Evolutionary conservation across 805 yeast genomes (phyloP), one percentile per base, ranked within the genome.

Genomic region (Metschnikowia shivogae): DNA sequence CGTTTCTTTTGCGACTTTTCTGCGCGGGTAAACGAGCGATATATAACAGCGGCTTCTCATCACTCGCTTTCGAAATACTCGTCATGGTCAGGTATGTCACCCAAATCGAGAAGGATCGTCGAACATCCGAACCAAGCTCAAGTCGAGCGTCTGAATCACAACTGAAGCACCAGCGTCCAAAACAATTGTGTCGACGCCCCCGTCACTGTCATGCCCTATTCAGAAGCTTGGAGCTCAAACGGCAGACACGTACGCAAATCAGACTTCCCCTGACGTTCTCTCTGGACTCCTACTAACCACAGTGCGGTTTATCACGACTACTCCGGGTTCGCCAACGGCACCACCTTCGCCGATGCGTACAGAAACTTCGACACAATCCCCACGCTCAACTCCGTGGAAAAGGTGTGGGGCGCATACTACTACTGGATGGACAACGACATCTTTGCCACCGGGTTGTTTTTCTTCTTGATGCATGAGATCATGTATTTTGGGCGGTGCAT

Each of bases 401-500:
- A 71, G 49, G 34, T 70, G 27, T 78, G 84, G 84, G 80, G 77
- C 9, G 60, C 81, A 5, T 78, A 78, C 73, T 78, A 78, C 60
- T 64, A 67, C 9, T 77, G 74, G 58, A 74, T 78, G 62, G 70
- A 69, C 47, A 77, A 77, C 54, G 84, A 78, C 49, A 62, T 73
- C 13, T 68, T 78, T 41, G 84, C 84, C 20, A 78, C 84, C 8
- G 84, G 84, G 2, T 65, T 78, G 22, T 56, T 78, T 42, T 76
- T 78, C 59, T 78, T 78, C 56, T 52, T 70, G n/a, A 67, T 74
- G 13, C 84, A 78, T 53, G 84, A 78, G 53, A 11, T 77, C n/a
- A 71, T 73, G 62, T 78, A 78, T 56, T 78, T 78, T 53, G 82
- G 81, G 12, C 68, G 84, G 59, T 78, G 81, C 56, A 47, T 78